A percentile compares a stretch with the other conserved stretches of the same genome.
Evolutionary conservation across 1,284 basidiomycete genomes (phyloP).

Genomic region (Malassezia dermatis): DNA sequence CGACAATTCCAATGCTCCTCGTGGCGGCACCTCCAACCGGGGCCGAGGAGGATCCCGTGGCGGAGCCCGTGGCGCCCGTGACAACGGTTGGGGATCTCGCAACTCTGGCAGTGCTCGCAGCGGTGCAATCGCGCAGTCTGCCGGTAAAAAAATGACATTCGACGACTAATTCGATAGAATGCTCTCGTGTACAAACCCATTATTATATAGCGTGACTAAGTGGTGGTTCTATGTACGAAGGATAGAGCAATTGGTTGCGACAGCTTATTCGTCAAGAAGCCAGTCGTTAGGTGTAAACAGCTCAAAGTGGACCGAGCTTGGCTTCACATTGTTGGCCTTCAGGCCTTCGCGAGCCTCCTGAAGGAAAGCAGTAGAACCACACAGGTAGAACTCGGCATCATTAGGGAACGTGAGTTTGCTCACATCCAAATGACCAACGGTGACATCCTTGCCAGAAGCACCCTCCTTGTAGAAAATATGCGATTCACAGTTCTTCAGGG

Average conservation of each 20-base stretch:
- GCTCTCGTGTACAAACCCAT: neutral
- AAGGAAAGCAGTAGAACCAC: constrained; percentile 4
- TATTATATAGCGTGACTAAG: neutral
- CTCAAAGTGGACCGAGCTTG: constrained; percentile 1
- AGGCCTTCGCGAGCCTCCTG: neutral
- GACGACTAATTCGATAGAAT: constrained; percentile 47
- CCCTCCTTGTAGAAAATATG: neutral
- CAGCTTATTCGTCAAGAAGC: neutral
- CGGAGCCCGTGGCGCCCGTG: constrained; percentile 40
- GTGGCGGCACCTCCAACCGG: constrained; percentile 51
- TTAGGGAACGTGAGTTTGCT: neutral
- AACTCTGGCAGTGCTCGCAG: constrained; percentile 52
- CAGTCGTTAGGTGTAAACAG: constrained; percentile 14
- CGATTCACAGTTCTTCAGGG: neutral
- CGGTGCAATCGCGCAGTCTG: constrained; percentile 63
- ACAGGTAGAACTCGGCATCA: constrained; percentile 6
- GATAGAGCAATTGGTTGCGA: neutral
- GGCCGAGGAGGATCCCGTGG: constrained; percentile 9
- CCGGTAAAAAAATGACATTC: constrained; percentile 76
- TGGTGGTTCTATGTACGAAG: neutral
- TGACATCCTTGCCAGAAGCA: neutral
- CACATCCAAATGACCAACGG: neutral
- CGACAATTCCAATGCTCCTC: constrained; percentile 51
- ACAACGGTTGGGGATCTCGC: constrained; percentile 23
- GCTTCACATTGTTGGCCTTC: neutral